A percentile compares a stretch with the other conserved stretches of the same genome.
phyloP scores from a whole-genome alignment of 441 rosid genomes.

The Euphorbia corollata region DNA sequence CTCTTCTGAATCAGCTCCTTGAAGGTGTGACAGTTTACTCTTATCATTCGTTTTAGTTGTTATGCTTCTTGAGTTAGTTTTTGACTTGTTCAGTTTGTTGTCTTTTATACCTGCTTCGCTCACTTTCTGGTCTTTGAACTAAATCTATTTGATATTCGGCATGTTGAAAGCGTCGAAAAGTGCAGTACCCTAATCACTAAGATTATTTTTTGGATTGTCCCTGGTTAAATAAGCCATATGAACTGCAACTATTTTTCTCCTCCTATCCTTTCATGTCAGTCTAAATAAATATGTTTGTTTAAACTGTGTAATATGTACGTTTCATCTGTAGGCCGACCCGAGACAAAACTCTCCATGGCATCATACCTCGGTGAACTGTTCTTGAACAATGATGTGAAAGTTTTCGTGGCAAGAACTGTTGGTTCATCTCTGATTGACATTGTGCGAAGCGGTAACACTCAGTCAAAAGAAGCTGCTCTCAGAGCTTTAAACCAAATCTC shows the following conservation, averaged over 20 bases:
- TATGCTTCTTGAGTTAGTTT: not conserved
- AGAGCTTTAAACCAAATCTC: constrained; percentile 86
- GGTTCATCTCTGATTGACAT: constrained; percentile 70
- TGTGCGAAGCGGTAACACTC: constrained; percentile 61
- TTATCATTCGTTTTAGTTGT: constrained; percentile 4
- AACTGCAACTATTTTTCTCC: not conserved
- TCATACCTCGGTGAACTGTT: constrained; percentile 78
- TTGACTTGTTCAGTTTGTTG: too few relatives aligned
- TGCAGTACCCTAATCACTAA: too few relatives aligned
- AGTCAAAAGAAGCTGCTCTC: constrained; percentile 74
- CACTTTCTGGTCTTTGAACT: too few relatives aligned
- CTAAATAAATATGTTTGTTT: not conserved
- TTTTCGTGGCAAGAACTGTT: constrained; percentile 67
- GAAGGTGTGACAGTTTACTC: constrained; percentile 48
- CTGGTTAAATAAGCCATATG: not conserved
- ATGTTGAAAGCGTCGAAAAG: too few relatives aligned
- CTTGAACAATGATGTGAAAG: constrained; percentile 69
- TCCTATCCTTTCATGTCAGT: not conserved
- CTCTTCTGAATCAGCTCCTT: constrained; percentile 76
- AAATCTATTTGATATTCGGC: too few relatives aligned
- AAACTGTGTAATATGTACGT: not conserved
- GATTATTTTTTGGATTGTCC: too few relatives aligned
- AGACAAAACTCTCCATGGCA: constrained; percentile 84
- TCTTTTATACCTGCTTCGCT: too few relatives aligned
- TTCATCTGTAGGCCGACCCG: constrained; percentile 57